Evolutionary conservation across 805 yeast genomes (phyloP).

Genomic region (Suhomyces emberorum): DNA sequence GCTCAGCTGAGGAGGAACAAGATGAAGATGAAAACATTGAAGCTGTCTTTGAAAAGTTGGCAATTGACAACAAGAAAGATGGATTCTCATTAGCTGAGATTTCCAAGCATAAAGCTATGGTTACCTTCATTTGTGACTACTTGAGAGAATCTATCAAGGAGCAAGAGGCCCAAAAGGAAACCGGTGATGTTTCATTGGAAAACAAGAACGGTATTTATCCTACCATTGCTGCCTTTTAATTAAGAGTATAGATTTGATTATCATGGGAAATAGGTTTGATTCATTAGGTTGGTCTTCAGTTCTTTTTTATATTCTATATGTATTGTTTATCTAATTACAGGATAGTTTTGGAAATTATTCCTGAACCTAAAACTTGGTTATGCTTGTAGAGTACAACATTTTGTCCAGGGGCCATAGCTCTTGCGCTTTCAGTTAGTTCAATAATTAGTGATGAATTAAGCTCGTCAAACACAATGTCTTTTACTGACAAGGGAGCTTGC

Average conservation of each 20-base stretch:
- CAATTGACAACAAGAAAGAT: constrained; percentile 10
- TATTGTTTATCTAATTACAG: constrained; percentile 2
- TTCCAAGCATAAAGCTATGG: constrained; percentile 35
- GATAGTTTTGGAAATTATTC: constrained; percentile 16
- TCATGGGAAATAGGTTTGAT: neutral
- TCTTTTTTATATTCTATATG: neutral
- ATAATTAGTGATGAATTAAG: constrained; percentile 24
- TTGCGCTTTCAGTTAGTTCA: constrained; percentile 40
- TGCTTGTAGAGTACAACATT: constrained; percentile 68
- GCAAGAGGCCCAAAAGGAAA: constrained; percentile 5
- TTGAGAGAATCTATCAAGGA: constrained; percentile 19
- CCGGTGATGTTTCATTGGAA: too few relatives aligned
- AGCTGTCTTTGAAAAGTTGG: constrained; percentile 12
- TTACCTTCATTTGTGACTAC: constrained; percentile 30
- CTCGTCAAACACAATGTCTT: constrained; percentile 11
- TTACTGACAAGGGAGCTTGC: constrained; percentile 51
- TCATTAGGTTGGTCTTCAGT: constrained; percentile 2
- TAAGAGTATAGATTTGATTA: neutral
- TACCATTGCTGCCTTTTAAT: constrained; percentile 38
- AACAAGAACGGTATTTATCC: constrained; percentile 30
- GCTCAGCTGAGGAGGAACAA: neutral
- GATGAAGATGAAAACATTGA: constrained; percentile 10
- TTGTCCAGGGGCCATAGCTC: constrained; percentile 92
- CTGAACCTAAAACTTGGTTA: constrained; percentile 63
- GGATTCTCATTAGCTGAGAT: constrained; percentile 24